Evolutionary conservation across 176 grass and related monocot genomes (phyloP), one percentile per base, ranked within the genome.

Genomic region (Metroxylon sagu): DNA sequence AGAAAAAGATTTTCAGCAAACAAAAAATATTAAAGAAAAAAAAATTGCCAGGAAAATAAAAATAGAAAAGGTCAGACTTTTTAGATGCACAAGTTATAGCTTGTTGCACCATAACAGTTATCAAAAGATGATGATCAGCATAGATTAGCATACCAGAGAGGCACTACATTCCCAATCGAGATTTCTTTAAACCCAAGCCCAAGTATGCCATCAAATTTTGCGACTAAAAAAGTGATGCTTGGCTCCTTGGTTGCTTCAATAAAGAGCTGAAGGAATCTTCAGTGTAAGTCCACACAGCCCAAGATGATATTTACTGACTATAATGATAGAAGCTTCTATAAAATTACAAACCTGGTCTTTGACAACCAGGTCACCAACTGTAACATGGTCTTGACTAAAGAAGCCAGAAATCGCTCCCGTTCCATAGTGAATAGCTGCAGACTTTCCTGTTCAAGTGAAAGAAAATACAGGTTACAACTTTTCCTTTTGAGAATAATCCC

Each of bases 111-210:
- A 43, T 43, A 10, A 43, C 8, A 1, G 14, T 12, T 43, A 43
- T 43, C 35, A 43, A 43, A 43, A 43, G 35, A 43, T 43, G 10
- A 14, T 43, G 35, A 10, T 43, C 18, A 70, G 29, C 39, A 14
- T 14, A 60, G 53, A 39, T 5, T 68, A 59, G 57, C 76, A 82
- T 71, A 89, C 86, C 86, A 89, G 31, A 95, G 53, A 74, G 89
- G 89, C 56, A 74, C 66, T 27, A 43, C 62, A 64, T 51, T 48
- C 28, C 82, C 82, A 50, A 77, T 78, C 5, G 85, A 83, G 53
- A 95, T 85, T 83, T 88, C 81, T 52, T 83, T 71, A 73, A 89
- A 95, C 25, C 78, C 85, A 77, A 95, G 89, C n/a, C 85, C 89
- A 72, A 95, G 73, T 82, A 95, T 85, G 54, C 89, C 85, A 19